Base-by-base conservation (phyloP, 345 rosid genomes). In the Ceriops tagal region DNA sequence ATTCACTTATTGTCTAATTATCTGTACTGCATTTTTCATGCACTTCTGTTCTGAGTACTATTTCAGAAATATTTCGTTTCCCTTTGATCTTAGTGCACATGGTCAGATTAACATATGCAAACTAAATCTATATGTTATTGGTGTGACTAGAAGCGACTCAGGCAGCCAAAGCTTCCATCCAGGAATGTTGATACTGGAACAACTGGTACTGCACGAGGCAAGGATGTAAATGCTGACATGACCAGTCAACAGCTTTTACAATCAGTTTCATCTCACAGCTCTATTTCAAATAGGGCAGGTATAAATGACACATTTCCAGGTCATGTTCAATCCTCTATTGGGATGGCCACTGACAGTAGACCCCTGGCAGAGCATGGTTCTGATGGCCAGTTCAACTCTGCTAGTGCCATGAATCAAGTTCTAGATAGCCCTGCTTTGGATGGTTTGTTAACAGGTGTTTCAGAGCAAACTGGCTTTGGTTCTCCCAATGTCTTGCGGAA, bases 401-500 rank as follows among this genome's bases (percentile, higher is more conserved):
- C 88, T 9, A 78, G 76, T 74, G 85, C 75, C 46, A 69, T 92
- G 91, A 86, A 97, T 66, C 89, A 90, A 74, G 89, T 86, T 71
- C 64, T 90, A 62, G 84, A 75, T 27, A 85, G 85, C 77, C 96
- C 93, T 65, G 87, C 82, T 24, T 60, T 92, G 73, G 84, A 88
- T 79, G 88, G 88, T 66, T 73, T 95, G 68, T 83, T 95, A 66
- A 65, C 86, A 16, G 91, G 96, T 62, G 77, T 88, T 61, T 87
- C 96, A 10, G 86, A 79, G 75, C 93, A 85, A 68, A 80, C 96
- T 34, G 98, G 98, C 61, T 83, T 79, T 53, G 96, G 88, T 70
- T 90, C 98, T 57, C 91, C 96, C 49, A 80, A 90, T 78, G 77
- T 85, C 68, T 79, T 95, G 77, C 85, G 97, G 73, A 85, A 84